Evolutionary conservation across 108 stramenopile genomes (phyloP).

Genomic region (Stephanodiscus triporus): DNA sequence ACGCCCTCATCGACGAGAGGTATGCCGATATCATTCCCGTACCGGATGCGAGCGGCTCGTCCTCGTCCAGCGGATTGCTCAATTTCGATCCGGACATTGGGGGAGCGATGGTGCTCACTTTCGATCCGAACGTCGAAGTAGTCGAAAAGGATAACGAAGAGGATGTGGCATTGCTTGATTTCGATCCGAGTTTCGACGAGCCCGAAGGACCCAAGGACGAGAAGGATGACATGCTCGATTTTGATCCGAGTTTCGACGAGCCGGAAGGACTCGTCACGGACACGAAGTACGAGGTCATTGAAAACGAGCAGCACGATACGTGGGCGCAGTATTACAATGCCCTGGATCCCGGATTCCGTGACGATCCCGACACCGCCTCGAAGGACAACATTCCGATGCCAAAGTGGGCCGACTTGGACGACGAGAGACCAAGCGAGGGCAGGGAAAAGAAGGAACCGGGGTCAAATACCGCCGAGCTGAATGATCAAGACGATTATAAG

Average conservation of each 20-base stretch:
- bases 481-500: background rate
- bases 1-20: constrained; percentile 9
- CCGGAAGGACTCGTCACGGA: background rate
- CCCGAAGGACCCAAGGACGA: too few relatives aligned
- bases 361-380: background rate
- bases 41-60: too few relatives aligned
- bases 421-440: background rate
- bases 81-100: background rate
- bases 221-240: background rate
- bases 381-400: background rate
- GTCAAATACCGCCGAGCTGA: background rate
- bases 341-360: constrained; percentile 2
- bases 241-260: background rate
- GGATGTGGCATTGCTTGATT: background rate
- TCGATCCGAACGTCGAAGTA: background rate
- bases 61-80: background rate
- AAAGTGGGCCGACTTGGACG: background rate
- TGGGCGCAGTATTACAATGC: constrained; percentile 8
- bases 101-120: background rate
- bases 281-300: background rate
- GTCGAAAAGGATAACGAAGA: background rate
- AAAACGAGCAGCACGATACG: background rate
- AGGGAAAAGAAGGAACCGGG: background rate
- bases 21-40: background rate
- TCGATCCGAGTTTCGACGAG: background rate